Evolutionary conservation across 768 basidiomycete species (phyloP), one percentile per base, ranked within the genome.

Genomic region (Mycena galericulata): DNA sequence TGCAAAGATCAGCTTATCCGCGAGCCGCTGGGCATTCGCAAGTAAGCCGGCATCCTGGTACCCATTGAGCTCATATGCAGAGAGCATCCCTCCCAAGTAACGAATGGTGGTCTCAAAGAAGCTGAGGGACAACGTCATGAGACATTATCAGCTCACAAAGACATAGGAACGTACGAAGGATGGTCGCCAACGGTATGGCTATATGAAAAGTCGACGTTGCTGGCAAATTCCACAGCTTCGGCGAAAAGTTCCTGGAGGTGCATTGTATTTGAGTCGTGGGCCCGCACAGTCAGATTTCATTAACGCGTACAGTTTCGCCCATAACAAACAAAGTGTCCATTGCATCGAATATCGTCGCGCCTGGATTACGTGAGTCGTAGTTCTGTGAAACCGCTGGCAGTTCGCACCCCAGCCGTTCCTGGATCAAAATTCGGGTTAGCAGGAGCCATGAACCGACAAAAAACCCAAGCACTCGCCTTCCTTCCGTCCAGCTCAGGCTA

Each of bases 41-140:
- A 67, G 65, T 8, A 67, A 51, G 20, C 41, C 65, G 27, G 65
- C 57, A 34, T 67, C 57, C 40, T 60, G 12, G 38, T 60, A 59
- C n/a, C 58, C 58, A 46, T 60, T 67, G 1, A 92, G 79, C n/a
- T 90, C 86, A 67, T 90, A 87, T 0, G 90, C 89, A 8, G 87
- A 87, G 17, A 92, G 81, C 4, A 92, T 79, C 9, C 91, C 90
- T 3, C 92, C 91, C 14, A 92, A 82, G 67, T 92, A 87, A 20
- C 91, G 87, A 58, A 92, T 92, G 57, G 88, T 87, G 0, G 89
- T 91, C 80, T 92, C 88, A 61, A 87, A 88, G 75, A 88, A 86
- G 32, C 65, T 67, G 62, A 26, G 27, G 30, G 29, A 45, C 41
- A 30, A 46, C 10, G 2, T 58, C 7, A 59, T 59, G 49, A 67